These are phyloP conservation scores for Lojkania enalia DNA, from an alignment of 2,329 filamentous ascomycete genomes.

Conservation along the genomic window DNA sequence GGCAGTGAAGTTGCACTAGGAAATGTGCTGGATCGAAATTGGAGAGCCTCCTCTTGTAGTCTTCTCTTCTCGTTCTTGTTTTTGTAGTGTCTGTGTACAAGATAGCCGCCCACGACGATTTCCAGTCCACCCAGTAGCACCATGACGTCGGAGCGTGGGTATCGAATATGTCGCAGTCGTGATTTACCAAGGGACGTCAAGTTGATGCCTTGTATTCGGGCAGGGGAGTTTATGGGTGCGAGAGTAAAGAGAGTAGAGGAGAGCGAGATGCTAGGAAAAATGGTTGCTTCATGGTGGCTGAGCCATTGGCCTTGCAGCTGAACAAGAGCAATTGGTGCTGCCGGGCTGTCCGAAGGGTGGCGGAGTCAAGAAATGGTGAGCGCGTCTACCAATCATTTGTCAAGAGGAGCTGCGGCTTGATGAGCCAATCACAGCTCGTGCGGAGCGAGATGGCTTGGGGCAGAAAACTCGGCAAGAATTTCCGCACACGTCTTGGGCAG, in stretches of 20 bases:
- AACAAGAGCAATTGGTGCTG: conserved; percentile 8
- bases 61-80: conserved; percentile 39
- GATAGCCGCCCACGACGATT: conserved; percentile 39
- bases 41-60: conserved; percentile 29
- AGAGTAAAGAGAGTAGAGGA: conserved; percentile 3
- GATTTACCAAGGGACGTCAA: conserved; percentile 6
- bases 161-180: background rate
- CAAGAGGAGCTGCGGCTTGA: conserved; percentile 9
- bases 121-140: conserved; percentile 45
- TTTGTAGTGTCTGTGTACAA: conserved; percentile 40
- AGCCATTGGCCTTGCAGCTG: conserved; percentile 10
- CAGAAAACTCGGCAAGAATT: conserved; percentile 14
- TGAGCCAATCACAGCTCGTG: conserved; percentile 17
- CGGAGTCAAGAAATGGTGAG: conserved; percentile 10
- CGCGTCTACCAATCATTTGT: background rate
- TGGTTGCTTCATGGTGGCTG: conserved; percentile 14
- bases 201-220: background rate
- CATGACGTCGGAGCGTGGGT: conserved; percentile 34
- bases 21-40: conserved; percentile 32
- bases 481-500: background rate
- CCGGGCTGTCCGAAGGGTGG: conserved; percentile 5
- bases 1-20: conserved; percentile 28
- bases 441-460: conserved; percentile 56
- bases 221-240: background rate
- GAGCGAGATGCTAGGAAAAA: conserved; percentile 3